Percentiles rank a stretch among this genome's conserved stretches.
Evolutionary conservation across 2,329 filamentous ascomycete genomes (phyloP).

Genomic region (Claviceps humidiphila): DNA sequence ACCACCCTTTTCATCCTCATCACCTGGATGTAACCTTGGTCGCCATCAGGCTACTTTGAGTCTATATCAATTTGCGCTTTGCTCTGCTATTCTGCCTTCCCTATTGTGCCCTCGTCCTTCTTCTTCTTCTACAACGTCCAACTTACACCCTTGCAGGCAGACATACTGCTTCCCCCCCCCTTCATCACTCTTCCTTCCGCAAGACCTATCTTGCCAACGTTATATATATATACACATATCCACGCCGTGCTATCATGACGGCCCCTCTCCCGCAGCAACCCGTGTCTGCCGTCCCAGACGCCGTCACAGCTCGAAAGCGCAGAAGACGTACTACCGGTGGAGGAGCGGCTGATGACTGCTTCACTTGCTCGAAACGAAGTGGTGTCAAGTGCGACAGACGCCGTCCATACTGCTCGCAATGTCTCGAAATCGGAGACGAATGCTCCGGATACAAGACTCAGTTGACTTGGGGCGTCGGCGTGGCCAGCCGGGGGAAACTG

Average conservation of each 20-base stretch:
- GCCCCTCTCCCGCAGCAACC: constrained; percentile 32
- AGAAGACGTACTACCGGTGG: constrained; percentile 79
- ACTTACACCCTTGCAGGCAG: background rate
- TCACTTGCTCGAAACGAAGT: constrained; percentile 74
- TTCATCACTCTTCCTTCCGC: too few relatives aligned
- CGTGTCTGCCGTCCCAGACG: constrained; percentile 33
- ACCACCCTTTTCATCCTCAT: constrained; percentile 8
- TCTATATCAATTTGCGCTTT: background rate
- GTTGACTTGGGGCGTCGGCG: constrained; percentile 90
- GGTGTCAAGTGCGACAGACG: constrained; percentile 72
- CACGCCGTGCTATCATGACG: constrained; percentile 27
- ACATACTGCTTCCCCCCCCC: background rate
- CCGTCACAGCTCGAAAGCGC: constrained; percentile 49
- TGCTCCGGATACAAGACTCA: constrained; percentile 96
- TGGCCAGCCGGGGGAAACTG: constrained; percentile 89
- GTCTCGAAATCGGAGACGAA: constrained; percentile 79
- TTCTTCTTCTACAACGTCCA: background rate
- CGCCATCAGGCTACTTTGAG: background rate
- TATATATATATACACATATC: too few relatives aligned
- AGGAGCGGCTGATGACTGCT: constrained; percentile 89
- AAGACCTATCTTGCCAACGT: too few relatives aligned
- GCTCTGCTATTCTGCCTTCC: background rate
- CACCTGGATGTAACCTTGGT: constrained; percentile 4
- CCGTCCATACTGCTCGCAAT: constrained; percentile 89
- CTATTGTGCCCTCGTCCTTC: background rate